Evolutionary conservation across 352 stramenopile species (phyloP).

Genomic region (Pythium scleroteichum): DNA sequence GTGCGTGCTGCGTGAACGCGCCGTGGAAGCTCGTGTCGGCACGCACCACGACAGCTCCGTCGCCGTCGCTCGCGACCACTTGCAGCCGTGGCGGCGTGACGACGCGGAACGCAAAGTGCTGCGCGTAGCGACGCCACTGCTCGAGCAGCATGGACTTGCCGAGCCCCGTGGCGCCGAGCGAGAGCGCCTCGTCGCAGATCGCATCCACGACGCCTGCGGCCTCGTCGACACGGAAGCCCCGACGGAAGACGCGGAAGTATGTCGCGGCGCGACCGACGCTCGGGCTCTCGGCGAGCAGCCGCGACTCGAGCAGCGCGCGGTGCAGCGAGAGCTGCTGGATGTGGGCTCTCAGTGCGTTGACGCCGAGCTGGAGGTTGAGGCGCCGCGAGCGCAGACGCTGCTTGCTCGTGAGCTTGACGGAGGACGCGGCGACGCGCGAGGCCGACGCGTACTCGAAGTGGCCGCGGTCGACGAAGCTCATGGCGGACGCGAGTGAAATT

Average conservation of each 20-base stretch:
- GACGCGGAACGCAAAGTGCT: constrained; percentile 13
- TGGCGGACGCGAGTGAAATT: background rate
- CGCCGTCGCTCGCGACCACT: constrained; percentile 1
- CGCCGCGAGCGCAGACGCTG: background rate
- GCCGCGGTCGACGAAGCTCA: background rate
- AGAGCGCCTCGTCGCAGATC: background rate
- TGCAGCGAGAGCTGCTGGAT: background rate
- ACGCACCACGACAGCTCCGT: background rate
- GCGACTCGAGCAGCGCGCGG: constrained; percentile 5
- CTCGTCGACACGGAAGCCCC: background rate
- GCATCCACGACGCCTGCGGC: background rate
- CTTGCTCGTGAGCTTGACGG: constrained; percentile 4
- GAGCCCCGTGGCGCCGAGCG: constrained; percentile 10
- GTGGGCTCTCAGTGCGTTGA: constrained; percentile 2
- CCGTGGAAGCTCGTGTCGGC: constrained; percentile 4
- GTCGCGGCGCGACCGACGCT: background rate
- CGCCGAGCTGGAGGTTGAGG: constrained; percentile 21
- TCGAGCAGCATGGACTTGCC: constrained; percentile 19
- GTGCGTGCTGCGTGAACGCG: constrained; percentile 6
- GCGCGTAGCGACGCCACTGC: constrained; percentile 21
- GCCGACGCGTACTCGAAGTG: constrained; percentile 1
- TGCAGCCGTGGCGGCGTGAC: background rate
- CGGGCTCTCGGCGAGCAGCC: background rate
- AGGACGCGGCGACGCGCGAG: background rate
- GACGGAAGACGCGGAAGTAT: constrained; percentile 8